Conservation (phyloP, 2,329 filamentous ascomycete species). For the Gnomoniopsis sp. region DNA sequence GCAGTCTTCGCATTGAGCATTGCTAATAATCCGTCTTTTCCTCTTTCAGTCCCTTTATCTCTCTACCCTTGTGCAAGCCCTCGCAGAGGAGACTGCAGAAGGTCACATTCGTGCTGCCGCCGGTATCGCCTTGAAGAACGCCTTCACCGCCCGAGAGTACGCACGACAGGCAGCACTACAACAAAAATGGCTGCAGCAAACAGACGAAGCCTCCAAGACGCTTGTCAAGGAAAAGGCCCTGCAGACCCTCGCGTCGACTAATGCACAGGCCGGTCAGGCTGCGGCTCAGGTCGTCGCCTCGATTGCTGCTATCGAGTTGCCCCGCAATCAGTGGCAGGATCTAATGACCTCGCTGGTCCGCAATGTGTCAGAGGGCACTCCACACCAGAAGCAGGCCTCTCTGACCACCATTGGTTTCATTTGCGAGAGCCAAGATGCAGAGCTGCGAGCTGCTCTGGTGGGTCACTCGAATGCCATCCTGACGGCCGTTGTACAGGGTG, state of each 20-base stretch:
- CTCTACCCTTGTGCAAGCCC: constrained; percentile 84
- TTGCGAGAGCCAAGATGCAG: constrained; percentile 89
- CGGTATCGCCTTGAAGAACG: constrained; percentile 96
- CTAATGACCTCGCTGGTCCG: constrained; percentile 86
- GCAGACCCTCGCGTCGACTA: constrained; percentile 76
- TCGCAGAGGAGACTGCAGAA: constrained; percentile 84
- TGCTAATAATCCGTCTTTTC: constrained; percentile 7
- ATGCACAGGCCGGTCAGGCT: constrained; percentile 80
- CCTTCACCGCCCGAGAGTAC: constrained; percentile 91
- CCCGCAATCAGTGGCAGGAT: constrained; percentile 88
- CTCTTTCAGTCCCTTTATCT: constrained; percentile 78
- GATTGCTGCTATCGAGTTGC: constrained; percentile 91
- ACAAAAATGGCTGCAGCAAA: constrained; percentile 84
- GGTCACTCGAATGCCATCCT: constrained; percentile 95
- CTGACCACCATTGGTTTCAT: constrained; percentile 97
- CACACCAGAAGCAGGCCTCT: constrained; percentile 90
- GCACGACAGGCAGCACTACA: constrained; percentile 85
- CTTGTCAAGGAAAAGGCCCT: constrained; percentile 89
- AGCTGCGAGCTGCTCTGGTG: constrained; percentile 76
- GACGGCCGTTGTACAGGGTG: constrained; percentile 95
- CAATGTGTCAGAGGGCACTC: constrained; percentile 82
- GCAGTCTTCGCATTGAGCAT: constrained; percentile 11
- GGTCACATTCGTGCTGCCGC: constrained; percentile 88
- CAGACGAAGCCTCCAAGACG: constrained; percentile 76
- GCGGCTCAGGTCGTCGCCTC: constrained; percentile 94